Evolutionary conservation across 192 early-diverging fungal species (phyloP).

Genomic region (Linnemannia zychae): DNA sequence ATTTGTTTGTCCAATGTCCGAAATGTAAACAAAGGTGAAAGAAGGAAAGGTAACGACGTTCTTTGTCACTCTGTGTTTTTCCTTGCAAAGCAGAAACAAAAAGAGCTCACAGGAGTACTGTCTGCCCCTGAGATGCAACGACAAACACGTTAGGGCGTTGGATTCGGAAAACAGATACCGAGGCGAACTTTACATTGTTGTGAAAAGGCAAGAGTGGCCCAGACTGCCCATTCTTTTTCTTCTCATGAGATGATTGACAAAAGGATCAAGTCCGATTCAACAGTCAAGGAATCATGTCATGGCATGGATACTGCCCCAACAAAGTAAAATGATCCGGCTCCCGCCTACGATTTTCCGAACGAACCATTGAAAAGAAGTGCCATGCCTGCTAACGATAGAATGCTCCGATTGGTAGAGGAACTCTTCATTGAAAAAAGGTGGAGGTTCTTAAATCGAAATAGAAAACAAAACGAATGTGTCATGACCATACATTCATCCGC

Average conservation of each 20-base stretch:
- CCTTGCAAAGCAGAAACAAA: not conserved
- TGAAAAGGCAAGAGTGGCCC: not conserved
- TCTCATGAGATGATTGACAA: not conserved
- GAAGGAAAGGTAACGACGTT: not conserved
- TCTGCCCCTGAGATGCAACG: not conserved
- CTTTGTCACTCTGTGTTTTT: not conserved
- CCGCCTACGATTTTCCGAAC: no score
- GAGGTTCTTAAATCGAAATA: not conserved
- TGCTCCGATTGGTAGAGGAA: not conserved
- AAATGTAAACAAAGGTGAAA: not conserved
- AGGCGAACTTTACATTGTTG: not conserved
- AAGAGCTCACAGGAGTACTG: not conserved
- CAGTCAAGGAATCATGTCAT: not conserved
- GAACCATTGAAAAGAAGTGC: not conserved
- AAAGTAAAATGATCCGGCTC: no score
- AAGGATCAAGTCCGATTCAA: not conserved
- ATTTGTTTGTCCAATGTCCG: not conserved
- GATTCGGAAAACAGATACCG: not conserved
- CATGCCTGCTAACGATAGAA: not conserved
- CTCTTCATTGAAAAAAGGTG: no score
- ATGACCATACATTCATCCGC: not conserved
- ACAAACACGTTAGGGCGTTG: not conserved
- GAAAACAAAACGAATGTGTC: not conserved
- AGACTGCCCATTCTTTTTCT: not conserved
- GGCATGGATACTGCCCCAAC: not conserved